Evolutionary conservation across 495 filamentous ascomycete genomes (phyloP).

Genomic region (Bathelium albidoporum): DNA sequence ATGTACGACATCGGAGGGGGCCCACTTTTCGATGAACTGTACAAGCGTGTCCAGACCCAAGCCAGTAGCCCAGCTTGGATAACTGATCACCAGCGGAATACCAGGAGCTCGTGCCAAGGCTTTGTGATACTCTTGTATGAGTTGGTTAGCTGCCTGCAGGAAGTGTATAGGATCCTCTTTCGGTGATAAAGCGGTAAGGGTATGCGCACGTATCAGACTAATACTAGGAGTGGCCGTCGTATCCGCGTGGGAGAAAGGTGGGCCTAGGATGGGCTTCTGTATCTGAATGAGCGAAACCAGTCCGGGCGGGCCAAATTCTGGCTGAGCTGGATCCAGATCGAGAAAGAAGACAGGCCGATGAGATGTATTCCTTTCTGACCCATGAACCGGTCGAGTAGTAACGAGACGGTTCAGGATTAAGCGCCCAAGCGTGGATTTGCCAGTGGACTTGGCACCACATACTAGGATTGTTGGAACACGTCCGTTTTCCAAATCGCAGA

Average conservation of each 20-base stretch:
- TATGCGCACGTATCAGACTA: constrained; percentile 52
- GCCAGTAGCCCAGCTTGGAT: constrained; percentile 73
- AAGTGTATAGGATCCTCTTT: constrained; percentile 64
- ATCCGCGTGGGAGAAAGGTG: constrained; percentile 62
- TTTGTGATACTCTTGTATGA: constrained; percentile 52
- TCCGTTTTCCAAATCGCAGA: not conserved
- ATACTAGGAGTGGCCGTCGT: constrained; percentile 27
- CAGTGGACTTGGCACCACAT: constrained; percentile 72
- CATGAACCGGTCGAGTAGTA: not conserved
- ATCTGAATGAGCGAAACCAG: constrained; percentile 63
- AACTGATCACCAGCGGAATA: constrained; percentile 67
- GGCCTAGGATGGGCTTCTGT: constrained; percentile 54
- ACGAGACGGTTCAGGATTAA: constrained; percentile 68
- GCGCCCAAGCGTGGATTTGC: constrained; percentile 77
- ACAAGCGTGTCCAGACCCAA: constrained; percentile 60
- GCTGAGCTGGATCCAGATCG: constrained; percentile 76
- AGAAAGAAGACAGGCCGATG: constrained; percentile 48
- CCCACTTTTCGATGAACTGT: constrained; percentile 51
- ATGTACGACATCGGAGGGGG: constrained; percentile 60
- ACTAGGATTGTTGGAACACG: constrained; percentile 41
- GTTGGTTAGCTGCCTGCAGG: constrained; percentile 53
- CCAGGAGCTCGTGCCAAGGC: constrained; percentile 34
- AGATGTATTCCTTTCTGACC: not conserved
- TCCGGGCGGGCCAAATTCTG: constrained; percentile 70
- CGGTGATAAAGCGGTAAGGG: constrained; percentile 60